Conservation (phyloP, 495 filamentous ascomycete species). For the Choiromyces venosus region DNA sequence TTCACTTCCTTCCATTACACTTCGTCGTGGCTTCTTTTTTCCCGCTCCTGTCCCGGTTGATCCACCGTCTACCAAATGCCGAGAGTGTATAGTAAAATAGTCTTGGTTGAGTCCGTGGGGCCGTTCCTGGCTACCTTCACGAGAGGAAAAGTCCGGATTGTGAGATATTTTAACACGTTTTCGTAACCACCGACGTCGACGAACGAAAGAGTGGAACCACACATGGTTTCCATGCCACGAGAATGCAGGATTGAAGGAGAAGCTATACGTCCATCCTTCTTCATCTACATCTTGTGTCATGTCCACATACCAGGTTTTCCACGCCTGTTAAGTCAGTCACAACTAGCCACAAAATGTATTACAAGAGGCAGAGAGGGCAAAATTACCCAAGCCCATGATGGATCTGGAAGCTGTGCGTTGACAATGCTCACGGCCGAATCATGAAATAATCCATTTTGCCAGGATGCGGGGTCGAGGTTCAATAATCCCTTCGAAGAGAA, state of each 20-base stretch:
- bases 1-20: slow-evolving; percentile 23
- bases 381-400: slow-evolving; percentile 77
- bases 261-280: slow-evolving; percentile 93
- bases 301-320: slow-evolving; percentile 91
- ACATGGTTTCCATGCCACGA: slow-evolving; percentile 87
- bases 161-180: slow-evolving; percentile 62
- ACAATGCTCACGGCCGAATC: slow-evolving; percentile 77
- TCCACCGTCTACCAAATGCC: slow-evolving; percentile 4
- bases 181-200: slow-evolving; percentile 81
- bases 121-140: slow-evolving; percentile 34
- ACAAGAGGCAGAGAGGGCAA: background rate
- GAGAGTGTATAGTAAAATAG: slow-evolving; percentile 75
- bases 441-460: slow-evolving; percentile 70
- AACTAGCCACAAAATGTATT: background rate
- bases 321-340: slow-evolving; percentile 46
- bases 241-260: slow-evolving; percentile 69
- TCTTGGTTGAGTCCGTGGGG: slow-evolving; percentile 66
- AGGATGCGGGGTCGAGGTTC: slow-evolving; percentile 76
- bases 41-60: slow-evolving; percentile 15
- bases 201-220: slow-evolving; percentile 89
- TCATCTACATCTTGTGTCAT: slow-evolving; percentile 82
- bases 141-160: slow-evolving; percentile 36
- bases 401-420: slow-evolving; percentile 89
- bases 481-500: slow-evolving; percentile 83
- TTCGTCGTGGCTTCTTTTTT: slow-evolving; percentile 23